Conservation (phyloP, 176 grass and related monocot species). For the Hordeum marinum region DNA sequence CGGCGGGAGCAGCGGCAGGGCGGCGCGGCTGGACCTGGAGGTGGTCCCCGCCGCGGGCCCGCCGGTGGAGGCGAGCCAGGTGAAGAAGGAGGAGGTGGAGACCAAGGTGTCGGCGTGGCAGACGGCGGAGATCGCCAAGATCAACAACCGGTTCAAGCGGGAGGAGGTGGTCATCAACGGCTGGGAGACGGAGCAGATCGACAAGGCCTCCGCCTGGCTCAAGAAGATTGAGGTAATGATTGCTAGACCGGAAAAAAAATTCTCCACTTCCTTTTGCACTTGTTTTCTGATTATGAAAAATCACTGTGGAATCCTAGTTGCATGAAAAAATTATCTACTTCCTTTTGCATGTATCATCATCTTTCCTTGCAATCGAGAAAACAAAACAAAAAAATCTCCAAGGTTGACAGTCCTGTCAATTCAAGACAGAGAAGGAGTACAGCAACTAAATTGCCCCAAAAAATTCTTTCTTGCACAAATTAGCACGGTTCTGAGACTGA, state of each 20-base stretch:
- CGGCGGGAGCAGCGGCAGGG: constrained; percentile 4
- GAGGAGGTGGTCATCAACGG: constrained; percentile 94
- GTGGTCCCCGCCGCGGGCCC: constrained; percentile 24
- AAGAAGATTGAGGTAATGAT: constrained; percentile 99
- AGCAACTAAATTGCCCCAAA: not conserved
- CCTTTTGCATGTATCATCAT: too few species aligned
- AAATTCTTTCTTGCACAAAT: not conserved
- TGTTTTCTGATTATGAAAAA: not conserved
- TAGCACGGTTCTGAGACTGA: not conserved
- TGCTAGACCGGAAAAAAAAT: too few species aligned
- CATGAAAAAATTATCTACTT: too few species aligned
- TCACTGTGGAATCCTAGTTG: not conserved
- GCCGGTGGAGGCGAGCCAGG: constrained; percentile 52
- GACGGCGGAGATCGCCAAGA: constrained; percentile 82
- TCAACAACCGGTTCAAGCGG: constrained; percentile 87
- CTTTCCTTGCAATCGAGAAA: not conserved
- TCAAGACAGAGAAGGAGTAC: not conserved
- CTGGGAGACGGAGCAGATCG: constrained; percentile 73
- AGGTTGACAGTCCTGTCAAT: not conserved
- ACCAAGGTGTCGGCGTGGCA: constrained; percentile 93
- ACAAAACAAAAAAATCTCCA: too few species aligned
- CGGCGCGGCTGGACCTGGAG: not conserved
- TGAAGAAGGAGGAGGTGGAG: constrained; percentile 95
- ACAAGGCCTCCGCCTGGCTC: constrained; percentile 60
- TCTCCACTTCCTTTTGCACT: not conserved